phyloP scores from a whole-genome alignment of 108 stramenopile species.

The Cyclotella choctawhatcheeana region DNA sequence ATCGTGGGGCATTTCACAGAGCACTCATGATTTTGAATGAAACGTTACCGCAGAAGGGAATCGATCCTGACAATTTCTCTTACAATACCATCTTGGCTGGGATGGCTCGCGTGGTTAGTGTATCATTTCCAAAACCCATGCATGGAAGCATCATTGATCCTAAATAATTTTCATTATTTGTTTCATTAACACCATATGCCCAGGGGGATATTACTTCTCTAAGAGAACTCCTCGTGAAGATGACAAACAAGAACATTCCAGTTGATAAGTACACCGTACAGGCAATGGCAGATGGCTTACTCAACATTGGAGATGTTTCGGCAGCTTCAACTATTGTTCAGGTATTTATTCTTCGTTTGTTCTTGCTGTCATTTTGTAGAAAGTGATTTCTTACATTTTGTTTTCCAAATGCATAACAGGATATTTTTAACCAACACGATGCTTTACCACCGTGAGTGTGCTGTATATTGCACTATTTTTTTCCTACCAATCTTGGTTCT shows the following conservation, averaged over 20 bases:
- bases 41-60: slow-evolving; percentile 66
- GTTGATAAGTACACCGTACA: slow-evolving; percentile 71
- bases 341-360: too few species aligned
- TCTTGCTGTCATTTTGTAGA: too few species aligned
- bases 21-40: slow-evolving; percentile 81
- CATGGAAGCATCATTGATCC: too few species aligned
- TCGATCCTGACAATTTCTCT: slow-evolving; percentile 70
- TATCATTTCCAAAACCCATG: too few species aligned
- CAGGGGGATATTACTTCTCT: slow-evolving; percentile 55
- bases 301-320: slow-evolving; percentile 78
- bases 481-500: not conserved
- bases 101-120: slow-evolving; percentile 60
- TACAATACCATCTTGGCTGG: slow-evolving; percentile 78
- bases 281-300: slow-evolving; percentile 70
- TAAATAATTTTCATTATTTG: too few species aligned
- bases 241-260: slow-evolving; percentile 65
- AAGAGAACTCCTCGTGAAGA: slow-evolving; percentile 65
- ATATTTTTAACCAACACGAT: slow-evolving; percentile 84
- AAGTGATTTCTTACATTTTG: not conserved
- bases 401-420: slow-evolving; percentile 23
- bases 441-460: slow-evolving; percentile 66
- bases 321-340: slow-evolving; percentile 56
- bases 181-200: not conserved
- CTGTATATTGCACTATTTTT: not conserved
- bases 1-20: slow-evolving; percentile 81